Evolutionary conservation across 192 early-diverging fungal genomes (phyloP), one percentile per base, ranked within the genome.

Genomic region (Podochytrium sp.): DNA sequence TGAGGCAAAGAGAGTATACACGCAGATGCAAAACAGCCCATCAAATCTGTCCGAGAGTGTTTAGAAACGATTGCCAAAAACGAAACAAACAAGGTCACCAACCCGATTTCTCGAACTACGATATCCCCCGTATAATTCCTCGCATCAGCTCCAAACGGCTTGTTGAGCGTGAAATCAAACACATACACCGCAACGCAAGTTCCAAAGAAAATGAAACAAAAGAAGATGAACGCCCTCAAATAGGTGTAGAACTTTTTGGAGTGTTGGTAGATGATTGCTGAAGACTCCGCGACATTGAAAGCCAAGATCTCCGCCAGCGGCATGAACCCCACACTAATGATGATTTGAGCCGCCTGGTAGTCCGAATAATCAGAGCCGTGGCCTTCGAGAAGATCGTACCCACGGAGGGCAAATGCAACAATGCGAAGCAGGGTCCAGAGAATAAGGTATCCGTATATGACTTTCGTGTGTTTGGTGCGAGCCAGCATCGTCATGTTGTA

Each of bases 121-220:
- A 69, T 14, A 33, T 69, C 66, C 30, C 18, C 27, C 7, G 43
- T 25, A 27, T 69, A 55, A 30, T 66, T 42, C 32, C 32, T 69
- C 2, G 51, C 66, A 53, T 69, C 23, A 37, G 27, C 20, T 12
- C 66, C 66, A 37, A 69, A 69, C n/a, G 47, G 30, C 51, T 69
- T 69, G 66, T 69, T 69, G 16, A 55, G 6, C 2, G 66, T 69
- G 66, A 69, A 69, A 69, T 69, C 66, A 51, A 55, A 50, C 30
- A 55, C 66, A 53, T 34, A 69, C 12, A 35, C 51, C 3, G 35
- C 23, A 49, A 69, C 33, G 32, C 49, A 69, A 3, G 34, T 53
- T 2, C 16, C 47, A 69, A 69, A 69, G 12, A 53, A 7, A 27
- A 37, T 30, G 27, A 69, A 69, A 2, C 32, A 7, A 27, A 51